Evolutionary conservation across 2,329 filamentous ascomycete species (phyloP).

Genomic region (Tetracladium maxilliforme): DNA sequence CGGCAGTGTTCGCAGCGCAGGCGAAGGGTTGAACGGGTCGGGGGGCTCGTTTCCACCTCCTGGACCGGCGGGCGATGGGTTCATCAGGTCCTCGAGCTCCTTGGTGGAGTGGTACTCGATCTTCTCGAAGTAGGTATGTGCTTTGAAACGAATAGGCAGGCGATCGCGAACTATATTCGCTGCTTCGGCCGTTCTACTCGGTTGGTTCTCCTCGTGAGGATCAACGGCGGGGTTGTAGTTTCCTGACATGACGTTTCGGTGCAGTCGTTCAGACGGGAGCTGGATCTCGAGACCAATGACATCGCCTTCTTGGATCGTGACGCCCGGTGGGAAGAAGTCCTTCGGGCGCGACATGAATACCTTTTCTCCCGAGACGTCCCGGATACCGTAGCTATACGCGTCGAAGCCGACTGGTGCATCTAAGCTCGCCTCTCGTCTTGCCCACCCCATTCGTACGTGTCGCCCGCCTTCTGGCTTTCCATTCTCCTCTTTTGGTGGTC

Average conservation of each 20-base stretch:
- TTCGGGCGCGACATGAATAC: conserved; percentile 90
- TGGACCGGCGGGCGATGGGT: conserved; percentile 39
- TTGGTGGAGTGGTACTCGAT: conserved; percentile 81
- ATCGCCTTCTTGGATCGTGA: conserved; percentile 76
- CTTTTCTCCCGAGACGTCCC: conserved; percentile 80
- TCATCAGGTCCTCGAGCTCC: conserved; percentile 74
- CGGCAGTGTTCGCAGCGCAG: conserved; percentile 74
- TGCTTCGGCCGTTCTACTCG: conserved; percentile 36
- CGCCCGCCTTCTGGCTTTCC: conserved; percentile 14
- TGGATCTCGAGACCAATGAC: conserved; percentile 90
- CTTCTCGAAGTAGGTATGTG: conserved; percentile 86
- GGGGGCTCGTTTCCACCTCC: conserved; percentile 38
- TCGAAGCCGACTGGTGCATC: conserved; percentile 80
- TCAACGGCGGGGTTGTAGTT: conserved; percentile 81
- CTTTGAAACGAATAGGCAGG: conserved; percentile 87
- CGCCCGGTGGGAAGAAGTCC: conserved; percentile 67
- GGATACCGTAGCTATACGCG: conserved; percentile 85
- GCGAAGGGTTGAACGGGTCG: conserved; percentile 55
- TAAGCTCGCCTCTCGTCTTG: conserved; percentile 63
- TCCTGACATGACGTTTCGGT: conserved; percentile 77
- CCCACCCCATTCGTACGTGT: conserved; percentile 77
- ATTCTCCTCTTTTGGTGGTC: too few species aligned
- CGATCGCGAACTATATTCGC: conserved; percentile 87
- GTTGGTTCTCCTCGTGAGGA: conserved; percentile 36
- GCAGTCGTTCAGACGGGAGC: conserved; percentile 70